Conservation (phyloP, 805 yeast genomes). For the Metschnikowia dekortorum region DNA sequence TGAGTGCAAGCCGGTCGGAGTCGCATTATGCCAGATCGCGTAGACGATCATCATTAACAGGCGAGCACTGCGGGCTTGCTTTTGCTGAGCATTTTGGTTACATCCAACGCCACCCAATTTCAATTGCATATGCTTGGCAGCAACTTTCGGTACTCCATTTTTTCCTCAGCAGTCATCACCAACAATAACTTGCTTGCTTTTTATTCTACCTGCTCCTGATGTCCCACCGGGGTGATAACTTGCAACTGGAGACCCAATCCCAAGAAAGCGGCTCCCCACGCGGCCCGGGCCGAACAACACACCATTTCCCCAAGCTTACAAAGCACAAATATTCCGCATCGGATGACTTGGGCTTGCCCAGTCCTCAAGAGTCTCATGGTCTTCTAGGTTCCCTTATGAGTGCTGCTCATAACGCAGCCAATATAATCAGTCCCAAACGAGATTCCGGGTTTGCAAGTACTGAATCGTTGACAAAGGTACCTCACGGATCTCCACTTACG, state of each 20-base stretch:
- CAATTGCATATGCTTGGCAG: not conserved
- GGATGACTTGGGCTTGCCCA: not conserved
- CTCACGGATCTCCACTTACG: not conserved
- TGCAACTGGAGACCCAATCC: not conserved
- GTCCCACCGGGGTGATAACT: not conserved
- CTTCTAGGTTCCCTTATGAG: constrained; percentile 41
- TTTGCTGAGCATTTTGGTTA: not conserved
- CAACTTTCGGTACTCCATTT: not conserved
- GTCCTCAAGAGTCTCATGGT: constrained; percentile 22
- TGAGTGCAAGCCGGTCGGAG: too few species aligned
- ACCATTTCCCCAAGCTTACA: not conserved
- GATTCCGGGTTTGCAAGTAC: not conserved
- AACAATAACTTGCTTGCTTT: not conserved
- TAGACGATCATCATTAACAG: not conserved
- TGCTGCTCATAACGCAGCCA: constrained; percentile 47
- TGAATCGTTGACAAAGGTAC: not conserved
- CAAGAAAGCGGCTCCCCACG: not conserved
- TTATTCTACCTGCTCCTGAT: not conserved
- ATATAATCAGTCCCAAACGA: constrained; percentile 15
- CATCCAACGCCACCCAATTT: not conserved
- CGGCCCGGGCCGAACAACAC: not conserved
- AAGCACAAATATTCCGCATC: not conserved
- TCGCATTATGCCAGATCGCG: not conserved
- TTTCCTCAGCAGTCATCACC: not conserved
- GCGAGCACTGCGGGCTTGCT: constrained; percentile 1